Conservation (phyloP, 495 filamentous ascomycete species). For the Cercophora scortea region DNA sequence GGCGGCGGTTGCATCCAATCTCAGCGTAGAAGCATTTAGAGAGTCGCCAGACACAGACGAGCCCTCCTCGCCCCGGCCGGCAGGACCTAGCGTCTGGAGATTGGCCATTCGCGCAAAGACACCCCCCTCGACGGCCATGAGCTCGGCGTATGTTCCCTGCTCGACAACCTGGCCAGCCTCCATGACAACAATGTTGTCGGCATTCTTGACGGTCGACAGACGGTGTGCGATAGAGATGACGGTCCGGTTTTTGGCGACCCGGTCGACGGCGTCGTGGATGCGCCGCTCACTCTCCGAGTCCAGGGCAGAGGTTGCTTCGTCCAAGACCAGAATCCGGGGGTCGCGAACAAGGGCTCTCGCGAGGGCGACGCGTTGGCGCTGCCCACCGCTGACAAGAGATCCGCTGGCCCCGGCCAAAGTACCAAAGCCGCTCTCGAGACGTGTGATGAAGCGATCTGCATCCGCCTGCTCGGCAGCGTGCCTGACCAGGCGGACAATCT, state of each 20-base stretch:
- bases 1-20: constrained; percentile 19
- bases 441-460: constrained; percentile 76
- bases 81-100: constrained; percentile 36
- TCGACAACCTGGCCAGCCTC: constrained; percentile 71
- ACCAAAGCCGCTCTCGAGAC: constrained; percentile 78
- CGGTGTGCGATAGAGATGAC: constrained; percentile 92
- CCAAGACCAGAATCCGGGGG: constrained; percentile 79
- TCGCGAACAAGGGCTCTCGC: constrained; percentile 82
- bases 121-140: constrained; percentile 45
- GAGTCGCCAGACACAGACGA: constrained; percentile 5
- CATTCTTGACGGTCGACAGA: constrained; percentile 87
- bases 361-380: constrained; percentile 80
- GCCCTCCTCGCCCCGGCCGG: background rate
- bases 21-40: background rate
- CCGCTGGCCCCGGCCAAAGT: constrained; percentile 88
- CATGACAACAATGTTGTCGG: constrained; percentile 93
- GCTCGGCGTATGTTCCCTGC: constrained; percentile 60
- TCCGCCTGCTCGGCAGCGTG: constrained; percentile 81
- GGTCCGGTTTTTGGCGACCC: constrained; percentile 71
- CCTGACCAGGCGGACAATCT: constrained; percentile 56
- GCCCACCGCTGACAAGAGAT: constrained; percentile 80
- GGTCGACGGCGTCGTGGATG: constrained; percentile 82
- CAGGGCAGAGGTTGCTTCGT: constrained; percentile 85
- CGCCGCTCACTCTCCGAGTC: constrained; percentile 90
- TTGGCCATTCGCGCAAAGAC: constrained; percentile 43